phyloP scores from a whole-genome alignment of 768 basidiomycete species.

The Leccinellum albellum region DNA sequence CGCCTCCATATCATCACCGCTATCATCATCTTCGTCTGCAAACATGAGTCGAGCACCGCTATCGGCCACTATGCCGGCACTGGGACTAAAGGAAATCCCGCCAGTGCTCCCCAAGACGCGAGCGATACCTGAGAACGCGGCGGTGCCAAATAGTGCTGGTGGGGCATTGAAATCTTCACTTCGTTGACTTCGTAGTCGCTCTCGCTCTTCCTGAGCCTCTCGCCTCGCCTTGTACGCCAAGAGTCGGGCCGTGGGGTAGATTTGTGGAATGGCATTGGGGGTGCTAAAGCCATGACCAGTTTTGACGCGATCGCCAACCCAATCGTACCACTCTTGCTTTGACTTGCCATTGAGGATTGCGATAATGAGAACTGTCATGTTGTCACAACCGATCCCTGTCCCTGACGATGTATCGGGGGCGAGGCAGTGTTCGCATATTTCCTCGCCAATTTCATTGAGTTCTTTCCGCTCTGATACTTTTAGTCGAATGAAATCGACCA shows the following conservation, averaged over 20 bases:
- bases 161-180: slow-evolving; percentile 29
- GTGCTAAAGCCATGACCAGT: slow-evolving; percentile 73
- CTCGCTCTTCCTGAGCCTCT: slow-evolving; percentile 53
- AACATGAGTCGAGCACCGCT: slow-evolving; percentile 54
- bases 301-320: slow-evolving; percentile 83
- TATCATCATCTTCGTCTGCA: slow-evolving; percentile 60
- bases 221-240: slow-evolving; percentile 58
- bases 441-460: slow-evolving; percentile 81
- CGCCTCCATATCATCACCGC: slow-evolving; percentile 45
- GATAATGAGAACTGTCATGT: slow-evolving; percentile 95
- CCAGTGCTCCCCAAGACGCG: slow-evolving; percentile 53
- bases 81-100: slow-evolving; percentile 65
- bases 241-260: slow-evolving; percentile 66
- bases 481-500: slow-evolving; percentile 82
- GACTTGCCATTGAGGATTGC: slow-evolving; percentile 84
- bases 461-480: slow-evolving; percentile 75
- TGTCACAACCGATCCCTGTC: slow-evolving; percentile 95
- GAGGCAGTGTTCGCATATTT: slow-evolving; percentile 88
- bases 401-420: slow-evolving; percentile 91
- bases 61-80: slow-evolving; percentile 48
- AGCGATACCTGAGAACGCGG: slow-evolving; percentile 47
- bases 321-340: slow-evolving; percentile 88
- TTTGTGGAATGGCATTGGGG: slow-evolving; percentile 68
- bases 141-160: slow-evolving; percentile 32
- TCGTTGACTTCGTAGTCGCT: slow-evolving; percentile 36